These are phyloP conservation scores for Yamadazyma atlantica DNA, from an alignment of 1,139 yeast species.

Conservation along the genomic window DNA sequence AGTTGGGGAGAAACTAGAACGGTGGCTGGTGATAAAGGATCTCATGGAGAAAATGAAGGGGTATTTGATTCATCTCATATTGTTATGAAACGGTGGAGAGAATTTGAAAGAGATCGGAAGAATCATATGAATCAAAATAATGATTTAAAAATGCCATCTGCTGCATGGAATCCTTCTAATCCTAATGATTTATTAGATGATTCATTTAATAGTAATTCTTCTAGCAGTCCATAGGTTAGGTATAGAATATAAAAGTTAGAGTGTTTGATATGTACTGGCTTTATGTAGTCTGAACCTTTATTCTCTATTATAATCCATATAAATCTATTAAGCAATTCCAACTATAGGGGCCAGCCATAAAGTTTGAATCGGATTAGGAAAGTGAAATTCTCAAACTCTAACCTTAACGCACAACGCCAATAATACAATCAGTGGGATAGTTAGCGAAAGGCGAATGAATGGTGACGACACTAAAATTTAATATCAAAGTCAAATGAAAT, in stretches of 20 bases:
- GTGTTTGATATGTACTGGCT: too few species aligned
- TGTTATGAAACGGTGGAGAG: constrained; percentile 92
- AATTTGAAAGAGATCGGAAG: constrained; percentile 73
- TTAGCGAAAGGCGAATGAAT: background rate
- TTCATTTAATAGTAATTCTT: constrained; percentile 15
- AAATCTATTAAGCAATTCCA: background rate
- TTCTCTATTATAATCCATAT: background rate
- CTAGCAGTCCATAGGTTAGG: background rate
- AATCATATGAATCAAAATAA: constrained; percentile 22
- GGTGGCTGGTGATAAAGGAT: constrained; percentile 60
- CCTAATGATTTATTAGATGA: constrained; percentile 26
- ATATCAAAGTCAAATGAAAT: constrained; percentile 1
- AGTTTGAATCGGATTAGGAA: background rate
- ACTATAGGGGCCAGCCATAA: background rate
- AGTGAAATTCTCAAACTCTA: background rate
- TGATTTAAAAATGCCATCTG: constrained; percentile 31
- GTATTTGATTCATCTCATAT: constrained; percentile 87
- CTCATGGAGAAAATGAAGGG: constrained; percentile 71
- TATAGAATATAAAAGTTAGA: background rate
- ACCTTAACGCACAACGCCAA: background rate
- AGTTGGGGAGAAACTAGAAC: constrained; percentile 98
- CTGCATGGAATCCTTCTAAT: constrained; percentile 51
- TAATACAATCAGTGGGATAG: background rate
- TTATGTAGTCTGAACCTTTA: too few species aligned
- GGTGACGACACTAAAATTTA: constrained; percentile 1